A percentile compares a stretch with the other conserved stretches of the same genome.
phyloP scores from a whole-genome alignment of 2,329 filamentous ascomycete species.

The Alternaria incomplexa region DNA sequence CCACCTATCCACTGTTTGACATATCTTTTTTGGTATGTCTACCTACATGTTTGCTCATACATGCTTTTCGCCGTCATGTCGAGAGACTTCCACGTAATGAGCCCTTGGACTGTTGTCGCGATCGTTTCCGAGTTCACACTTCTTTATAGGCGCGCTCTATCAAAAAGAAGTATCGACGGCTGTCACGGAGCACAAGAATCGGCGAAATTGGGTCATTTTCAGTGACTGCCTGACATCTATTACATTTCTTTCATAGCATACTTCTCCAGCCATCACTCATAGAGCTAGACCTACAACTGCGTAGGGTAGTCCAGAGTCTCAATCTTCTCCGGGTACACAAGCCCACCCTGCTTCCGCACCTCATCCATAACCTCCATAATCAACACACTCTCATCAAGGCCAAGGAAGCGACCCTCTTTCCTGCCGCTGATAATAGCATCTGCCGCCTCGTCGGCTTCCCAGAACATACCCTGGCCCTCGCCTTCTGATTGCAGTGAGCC shows the following conservation, averaged over 20 bases:
- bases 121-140: background rate
- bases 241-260: background rate
- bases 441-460: constrained; percentile 82
- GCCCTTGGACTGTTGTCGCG: background rate
- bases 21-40: background rate
- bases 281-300: constrained; percentile 24
- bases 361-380: constrained; percentile 86
- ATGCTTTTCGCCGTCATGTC: too few relatives aligned
- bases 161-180: background rate
- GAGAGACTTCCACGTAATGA: too few relatives aligned
- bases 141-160: background rate
- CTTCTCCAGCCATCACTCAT: background rate
- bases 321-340: constrained; percentile 70
- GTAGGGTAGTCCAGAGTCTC: constrained; percentile 56
- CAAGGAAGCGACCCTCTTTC: constrained; percentile 69
- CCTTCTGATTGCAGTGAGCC: constrained; percentile 56
- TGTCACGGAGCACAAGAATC: background rate
- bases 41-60: too few relatives aligned
- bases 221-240: background rate
- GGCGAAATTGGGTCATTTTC: too few relatives aligned
- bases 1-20: background rate
- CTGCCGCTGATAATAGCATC: constrained; percentile 77
- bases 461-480: constrained; percentile 83
- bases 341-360: constrained; percentile 66
- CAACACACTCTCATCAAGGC: constrained; percentile 77